Percentiles rank a stretch among this genome's conserved stretches.
Evolutionary conservation across 805 yeast species (phyloP).

Genomic region (Babjeviella inositovora): DNA sequence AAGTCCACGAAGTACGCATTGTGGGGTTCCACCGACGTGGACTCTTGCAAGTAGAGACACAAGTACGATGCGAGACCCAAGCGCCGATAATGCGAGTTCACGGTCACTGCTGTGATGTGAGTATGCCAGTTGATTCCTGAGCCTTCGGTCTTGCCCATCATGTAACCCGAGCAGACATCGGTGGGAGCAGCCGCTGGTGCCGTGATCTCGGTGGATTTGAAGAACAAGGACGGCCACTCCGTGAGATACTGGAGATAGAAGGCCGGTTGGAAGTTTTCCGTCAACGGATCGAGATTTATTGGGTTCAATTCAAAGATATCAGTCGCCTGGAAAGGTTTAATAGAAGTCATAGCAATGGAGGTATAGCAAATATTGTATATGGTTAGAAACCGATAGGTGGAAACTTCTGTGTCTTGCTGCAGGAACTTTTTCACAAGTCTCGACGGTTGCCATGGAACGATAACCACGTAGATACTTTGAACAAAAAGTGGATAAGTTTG

Average conservation of each 20-base stretch:
- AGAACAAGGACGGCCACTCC: conserved; percentile 81
- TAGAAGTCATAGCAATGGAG: conserved; percentile 57
- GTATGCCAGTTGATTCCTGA: conserved; percentile 79
- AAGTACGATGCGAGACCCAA: conserved; percentile 74
- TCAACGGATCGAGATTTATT: conserved; percentile 74
- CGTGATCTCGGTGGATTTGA: conserved; percentile 44
- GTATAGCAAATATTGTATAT: neutral
- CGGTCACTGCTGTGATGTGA: conserved; percentile 92
- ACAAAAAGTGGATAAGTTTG: no score
- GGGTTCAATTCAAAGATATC: conserved; percentile 63
- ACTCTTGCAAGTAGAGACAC: conserved; percentile 56
- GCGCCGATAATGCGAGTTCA: conserved; percentile 68
- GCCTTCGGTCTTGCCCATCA: conserved; percentile 98
- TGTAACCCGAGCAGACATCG: conserved; percentile 40
- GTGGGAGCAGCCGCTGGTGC: conserved; percentile 7
- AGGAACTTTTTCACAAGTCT: no score
- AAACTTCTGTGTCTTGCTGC: no score
- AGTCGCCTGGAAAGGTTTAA: conserved; percentile 75
- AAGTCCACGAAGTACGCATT: conserved; percentile 77
- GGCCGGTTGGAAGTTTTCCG: conserved; percentile 78
- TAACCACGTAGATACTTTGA: no score
- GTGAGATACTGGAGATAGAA: conserved; percentile 76
- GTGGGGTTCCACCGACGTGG: conserved; percentile 59
- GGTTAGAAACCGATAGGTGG: no score
- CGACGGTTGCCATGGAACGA: no score